Base-by-base conservation (phyloP, 2,329 filamentous ascomycete genomes). In the Cryphonectria parasitica region DNA sequence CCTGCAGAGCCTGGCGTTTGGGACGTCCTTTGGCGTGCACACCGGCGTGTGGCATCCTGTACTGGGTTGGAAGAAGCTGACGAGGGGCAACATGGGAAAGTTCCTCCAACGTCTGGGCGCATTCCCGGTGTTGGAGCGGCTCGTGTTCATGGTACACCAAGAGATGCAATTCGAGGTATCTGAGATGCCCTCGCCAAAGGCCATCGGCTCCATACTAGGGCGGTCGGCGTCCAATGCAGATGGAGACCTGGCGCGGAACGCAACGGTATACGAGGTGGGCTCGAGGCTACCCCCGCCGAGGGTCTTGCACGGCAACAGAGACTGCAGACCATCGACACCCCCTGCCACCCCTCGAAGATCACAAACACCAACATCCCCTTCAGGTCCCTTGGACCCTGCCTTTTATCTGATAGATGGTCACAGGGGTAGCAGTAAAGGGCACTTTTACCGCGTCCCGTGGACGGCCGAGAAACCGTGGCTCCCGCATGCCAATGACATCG, bases 131-230 rank as follows among this genome's bases (percentile, higher is more conserved):
- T 78, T 85, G 49, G 78, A 79, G 71, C 80, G 79, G 45, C 78
- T 85, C 62, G 77, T 85, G 10, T 81, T 85, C 39, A 79, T 85
- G 25, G 82, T 85, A 3, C 83, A 84, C 72, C 83, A 85, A 72
- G 83, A 84, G 67, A 84, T 84, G 61, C 82, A 83, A 39, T 84
- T 85, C 73, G 83, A 82, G 71, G 81, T 82, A 58, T 78, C 80
- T 71, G 49, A 63, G 41, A 10, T 77, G 76, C 66, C 77, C 74
- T 39, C 73, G 68, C 28, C 74, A 72, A 31, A 68, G 73, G 71
- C 74, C 31, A 0, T 63, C 61, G 61, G 61, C 36, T 63, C 61
- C 3, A 28, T 43, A 17, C 22, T 31, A 13, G 22, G 25, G 17
- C 13, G 31, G 1, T 25, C n/a, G 28, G 45, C 10, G n/a, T 39